Evolutionary conservation across 495 filamentous ascomycete genomes (phyloP).

Genomic region (Penicillium canariense): DNA sequence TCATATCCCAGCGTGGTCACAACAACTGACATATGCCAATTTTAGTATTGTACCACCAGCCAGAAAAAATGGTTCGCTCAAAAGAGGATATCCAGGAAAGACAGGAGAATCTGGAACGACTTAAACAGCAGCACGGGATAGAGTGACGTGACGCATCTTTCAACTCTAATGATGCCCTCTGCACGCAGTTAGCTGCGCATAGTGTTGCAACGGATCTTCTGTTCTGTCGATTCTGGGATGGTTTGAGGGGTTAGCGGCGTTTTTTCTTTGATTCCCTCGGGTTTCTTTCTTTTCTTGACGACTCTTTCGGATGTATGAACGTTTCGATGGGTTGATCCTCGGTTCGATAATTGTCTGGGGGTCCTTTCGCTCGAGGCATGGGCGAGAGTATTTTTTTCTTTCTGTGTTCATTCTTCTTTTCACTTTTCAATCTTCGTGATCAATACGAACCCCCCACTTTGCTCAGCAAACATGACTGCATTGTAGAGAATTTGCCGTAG

Average conservation of each 20-base stretch:
- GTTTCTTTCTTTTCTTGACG: conserved; percentile 19
- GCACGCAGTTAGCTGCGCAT: conserved; percentile 40
- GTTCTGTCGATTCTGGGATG: conserved; percentile 37
- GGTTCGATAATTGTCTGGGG: conserved; percentile 9
- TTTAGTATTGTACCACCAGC: conserved; percentile 94
- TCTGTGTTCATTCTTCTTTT: conserved; percentile 9
- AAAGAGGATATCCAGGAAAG: conserved; percentile 93
- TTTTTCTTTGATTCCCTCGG: conserved; percentile 23
- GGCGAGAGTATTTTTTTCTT: conserved; percentile 17
- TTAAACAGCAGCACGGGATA: conserved; percentile 97
- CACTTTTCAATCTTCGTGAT: conserved; percentile 11
- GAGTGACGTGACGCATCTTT: conserved; percentile 64
- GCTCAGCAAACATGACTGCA: conserved; percentile 5
- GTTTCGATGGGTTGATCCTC: conserved; percentile 9
- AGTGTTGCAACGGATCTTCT: conserved; percentile 32
- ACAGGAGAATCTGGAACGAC: conserved; percentile 94
- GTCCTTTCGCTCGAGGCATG: conserved; percentile 5
- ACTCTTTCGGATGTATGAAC: conserved; percentile 8
- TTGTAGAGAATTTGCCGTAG: background rate
- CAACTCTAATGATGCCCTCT: conserved; percentile 38
- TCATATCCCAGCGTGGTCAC: background rate
- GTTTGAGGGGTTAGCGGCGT: conserved; percentile 48
- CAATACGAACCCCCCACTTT: conserved; percentile 14
- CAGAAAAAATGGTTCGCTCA: conserved; percentile 91
- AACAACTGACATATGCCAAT: conserved; percentile 10